Evolutionary conservation across 208 protist genomes (phyloP).

Genomic region (Naegleria lovaniensis): DNA sequence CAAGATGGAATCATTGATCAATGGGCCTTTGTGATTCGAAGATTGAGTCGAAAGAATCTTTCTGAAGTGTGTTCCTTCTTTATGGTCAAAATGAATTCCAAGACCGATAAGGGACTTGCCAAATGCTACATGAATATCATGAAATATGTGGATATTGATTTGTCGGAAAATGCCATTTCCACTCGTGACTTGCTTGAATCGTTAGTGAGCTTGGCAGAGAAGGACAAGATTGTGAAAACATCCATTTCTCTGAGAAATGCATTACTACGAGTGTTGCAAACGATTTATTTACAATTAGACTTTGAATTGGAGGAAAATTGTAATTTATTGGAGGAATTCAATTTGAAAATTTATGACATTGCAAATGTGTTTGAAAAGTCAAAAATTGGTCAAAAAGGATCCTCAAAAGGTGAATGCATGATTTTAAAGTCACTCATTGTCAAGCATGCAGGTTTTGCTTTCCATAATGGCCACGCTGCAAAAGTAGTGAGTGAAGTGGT

Average conservation of each 20-base stretch:
- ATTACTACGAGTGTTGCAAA: background rate
- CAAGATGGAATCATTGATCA: background rate
- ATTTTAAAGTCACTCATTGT: background rate
- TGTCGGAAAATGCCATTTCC: background rate
- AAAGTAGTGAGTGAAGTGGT: background rate
- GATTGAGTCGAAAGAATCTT: background rate
- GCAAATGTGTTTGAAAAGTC: background rate
- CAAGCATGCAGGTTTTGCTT: background rate
- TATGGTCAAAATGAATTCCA: background rate
- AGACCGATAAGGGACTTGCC: background rate
- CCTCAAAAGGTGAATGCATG: background rate
- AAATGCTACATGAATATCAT: background rate
- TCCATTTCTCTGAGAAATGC: background rate
- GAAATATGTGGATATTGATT: background rate
- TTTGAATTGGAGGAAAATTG: constrained; percentile 8
- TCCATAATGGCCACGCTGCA: background rate
- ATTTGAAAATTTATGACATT: background rate
- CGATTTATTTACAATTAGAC: background rate
- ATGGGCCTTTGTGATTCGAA: background rate
- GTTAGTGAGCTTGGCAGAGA: background rate
- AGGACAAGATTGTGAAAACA: background rate
- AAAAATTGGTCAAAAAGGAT: background rate
- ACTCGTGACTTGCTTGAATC: background rate
- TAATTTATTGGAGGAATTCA: constrained; percentile 1
- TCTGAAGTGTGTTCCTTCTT: background rate